Evolutionary conservation across 2,329 filamentous ascomycete species (phyloP).

Genomic region (Leptographium wingfieldii): DNA sequence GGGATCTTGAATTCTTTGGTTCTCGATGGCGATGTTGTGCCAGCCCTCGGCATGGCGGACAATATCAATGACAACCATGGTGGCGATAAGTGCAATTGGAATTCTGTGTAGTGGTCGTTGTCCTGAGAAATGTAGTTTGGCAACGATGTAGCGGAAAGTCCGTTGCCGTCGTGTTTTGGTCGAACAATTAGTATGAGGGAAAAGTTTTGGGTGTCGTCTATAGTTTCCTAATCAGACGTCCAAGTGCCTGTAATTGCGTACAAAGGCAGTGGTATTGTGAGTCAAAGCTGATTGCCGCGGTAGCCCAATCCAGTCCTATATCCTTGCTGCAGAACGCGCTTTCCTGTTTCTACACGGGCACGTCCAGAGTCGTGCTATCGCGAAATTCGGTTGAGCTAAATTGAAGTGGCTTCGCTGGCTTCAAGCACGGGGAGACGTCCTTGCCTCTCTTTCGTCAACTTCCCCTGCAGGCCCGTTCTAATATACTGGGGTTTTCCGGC

Average conservation of each 20-base stretch:
- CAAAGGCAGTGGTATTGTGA: neutral
- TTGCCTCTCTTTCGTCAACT: neutral
- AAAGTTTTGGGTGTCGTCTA: neutral
- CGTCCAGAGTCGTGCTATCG: neutral
- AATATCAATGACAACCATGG: slow-evolving; percentile 36
- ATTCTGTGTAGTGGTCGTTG: neutral
- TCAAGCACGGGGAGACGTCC: neutral
- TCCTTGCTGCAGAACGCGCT: neutral
- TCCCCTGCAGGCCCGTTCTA: neutral
- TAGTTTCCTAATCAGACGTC: neutral
- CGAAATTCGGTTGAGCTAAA: neutral
- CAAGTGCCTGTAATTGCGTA: neutral
- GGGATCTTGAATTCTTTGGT: slow-evolving; percentile 66
- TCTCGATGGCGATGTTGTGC: slow-evolving; percentile 63
- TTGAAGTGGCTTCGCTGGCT: neutral
- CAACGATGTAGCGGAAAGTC: neutral
- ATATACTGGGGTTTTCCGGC: neutral
- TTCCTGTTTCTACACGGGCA: neutral
- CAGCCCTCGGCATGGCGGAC: slow-evolving; percentile 67
- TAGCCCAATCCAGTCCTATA: neutral
- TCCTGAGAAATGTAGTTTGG: neutral
- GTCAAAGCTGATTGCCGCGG: neutral
- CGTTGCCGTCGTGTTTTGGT: neutral
- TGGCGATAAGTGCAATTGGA: neutral
- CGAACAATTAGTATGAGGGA: neutral